phyloP scores from a whole-genome alignment of 495 filamentous ascomycete genomes.

The Trichoderma erinaceum region DNA sequence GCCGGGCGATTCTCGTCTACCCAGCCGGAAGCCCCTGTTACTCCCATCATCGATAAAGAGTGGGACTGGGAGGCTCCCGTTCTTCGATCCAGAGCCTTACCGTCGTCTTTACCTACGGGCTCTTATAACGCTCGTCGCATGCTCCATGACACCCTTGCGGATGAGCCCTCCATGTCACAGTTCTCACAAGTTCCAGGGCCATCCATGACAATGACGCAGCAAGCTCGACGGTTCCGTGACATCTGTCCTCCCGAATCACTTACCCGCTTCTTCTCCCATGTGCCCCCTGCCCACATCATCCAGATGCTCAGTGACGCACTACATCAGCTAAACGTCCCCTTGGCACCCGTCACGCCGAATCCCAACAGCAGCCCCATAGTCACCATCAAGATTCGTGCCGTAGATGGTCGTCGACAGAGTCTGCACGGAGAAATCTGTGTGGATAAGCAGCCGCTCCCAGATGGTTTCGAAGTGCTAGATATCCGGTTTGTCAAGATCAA shows the following conservation, averaged over 20 bases:
- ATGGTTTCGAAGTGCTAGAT: constrained; percentile 60
- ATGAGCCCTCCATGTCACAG: constrained; percentile 89
- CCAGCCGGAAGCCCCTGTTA: constrained; percentile 70
- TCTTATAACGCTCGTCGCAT: constrained; percentile 24
- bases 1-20: constrained; percentile 52
- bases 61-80: constrained; percentile 72
- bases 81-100: constrained; percentile 36
- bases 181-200: constrained; percentile 80
- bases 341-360: constrained; percentile 40
- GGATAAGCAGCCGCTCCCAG: constrained; percentile 54
- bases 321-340: constrained; percentile 74
- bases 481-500: constrained; percentile 90
- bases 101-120: constrained; percentile 47
- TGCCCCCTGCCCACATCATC: constrained; percentile 70
- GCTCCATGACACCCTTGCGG: constrained; percentile 60
- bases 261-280: constrained; percentile 84
- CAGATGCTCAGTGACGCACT: constrained; percentile 74
- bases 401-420: constrained; percentile 72
- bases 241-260: constrained; percentile 74
- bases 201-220: constrained; percentile 75
- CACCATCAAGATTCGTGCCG: constrained; percentile 64
- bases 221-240: constrained; percentile 79
- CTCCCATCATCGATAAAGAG: constrained; percentile 55
- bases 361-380: constrained; percentile 44
- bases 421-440: constrained; percentile 80